Conservation (phyloP, 2,329 filamentous ascomycete genomes). For the Verticillium dahliae region DNA sequence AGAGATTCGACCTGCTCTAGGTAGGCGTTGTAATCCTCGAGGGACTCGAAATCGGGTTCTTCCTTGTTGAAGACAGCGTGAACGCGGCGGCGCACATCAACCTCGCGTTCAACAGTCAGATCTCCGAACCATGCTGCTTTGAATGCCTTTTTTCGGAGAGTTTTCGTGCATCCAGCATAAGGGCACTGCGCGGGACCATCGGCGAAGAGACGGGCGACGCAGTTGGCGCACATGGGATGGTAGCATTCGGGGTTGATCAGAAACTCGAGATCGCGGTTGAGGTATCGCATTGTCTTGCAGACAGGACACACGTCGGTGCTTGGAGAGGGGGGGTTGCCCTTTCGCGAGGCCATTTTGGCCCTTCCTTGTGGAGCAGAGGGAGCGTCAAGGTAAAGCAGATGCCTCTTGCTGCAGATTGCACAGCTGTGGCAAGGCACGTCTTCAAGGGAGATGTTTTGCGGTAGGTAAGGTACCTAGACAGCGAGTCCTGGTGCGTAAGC, state of each 20-base stretch:
- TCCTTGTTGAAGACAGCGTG: constrained; percentile 77
- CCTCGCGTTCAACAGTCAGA: constrained; percentile 81
- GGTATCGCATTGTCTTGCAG: constrained; percentile 93
- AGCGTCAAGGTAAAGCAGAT: background rate
- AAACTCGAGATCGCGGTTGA: constrained; percentile 90
- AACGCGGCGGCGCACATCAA: constrained; percentile 81
- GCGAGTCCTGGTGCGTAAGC: too few relatives aligned
- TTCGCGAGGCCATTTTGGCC: background rate
- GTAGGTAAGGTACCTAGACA: background rate
- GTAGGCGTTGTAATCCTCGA: constrained; percentile 86
- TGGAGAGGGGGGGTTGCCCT: constrained; percentile 14
- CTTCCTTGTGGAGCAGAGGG: background rate
- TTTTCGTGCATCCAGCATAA: constrained; percentile 80
- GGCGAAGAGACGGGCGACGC: constrained; percentile 89
- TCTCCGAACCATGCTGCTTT: constrained; percentile 86
- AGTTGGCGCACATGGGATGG: constrained; percentile 96
- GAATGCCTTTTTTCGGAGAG: constrained; percentile 78
- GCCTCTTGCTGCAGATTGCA: background rate
- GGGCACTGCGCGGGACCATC: constrained; percentile 89
- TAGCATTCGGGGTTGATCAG: constrained; percentile 98
- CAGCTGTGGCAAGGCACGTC: background rate
- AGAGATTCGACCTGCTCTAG: constrained; percentile 87
- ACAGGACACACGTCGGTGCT: constrained; percentile 80
- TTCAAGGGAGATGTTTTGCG: background rate
- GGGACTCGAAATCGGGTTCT: constrained; percentile 84